Conservation (phyloP, 2,329 filamentous ascomycete species). For the Zasmidium cellare region DNA sequence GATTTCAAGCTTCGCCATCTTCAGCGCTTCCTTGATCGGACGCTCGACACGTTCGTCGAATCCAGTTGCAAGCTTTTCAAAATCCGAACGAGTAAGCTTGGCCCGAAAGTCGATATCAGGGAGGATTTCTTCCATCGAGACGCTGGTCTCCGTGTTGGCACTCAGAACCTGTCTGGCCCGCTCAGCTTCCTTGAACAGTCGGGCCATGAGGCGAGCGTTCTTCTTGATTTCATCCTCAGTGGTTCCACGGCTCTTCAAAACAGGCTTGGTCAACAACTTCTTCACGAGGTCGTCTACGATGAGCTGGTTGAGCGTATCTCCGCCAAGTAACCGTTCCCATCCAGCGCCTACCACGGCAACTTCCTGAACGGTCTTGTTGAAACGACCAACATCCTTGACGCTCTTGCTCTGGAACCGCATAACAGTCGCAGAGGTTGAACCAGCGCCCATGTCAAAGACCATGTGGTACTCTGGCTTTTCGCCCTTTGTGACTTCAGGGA, state of each 20-base stretch:
- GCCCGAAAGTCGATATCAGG: slow-evolving; percentile 93
- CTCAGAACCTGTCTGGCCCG: slow-evolving; percentile 85
- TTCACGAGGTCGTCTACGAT: slow-evolving; percentile 86
- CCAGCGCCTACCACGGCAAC: slow-evolving; percentile 83
- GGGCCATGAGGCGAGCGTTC: slow-evolving; percentile 83
- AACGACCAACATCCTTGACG: slow-evolving; percentile 88
- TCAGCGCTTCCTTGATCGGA: slow-evolving; percentile 73
- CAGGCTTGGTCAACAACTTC: slow-evolving; percentile 68
- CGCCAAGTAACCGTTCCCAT: slow-evolving; percentile 88
- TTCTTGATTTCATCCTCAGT: slow-evolving; percentile 63
- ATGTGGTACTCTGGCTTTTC: slow-evolving; percentile 88
- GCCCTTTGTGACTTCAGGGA: slow-evolving; percentile 79
- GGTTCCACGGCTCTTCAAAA: slow-evolving; percentile 64
- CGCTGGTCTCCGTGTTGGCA: slow-evolving; percentile 79
- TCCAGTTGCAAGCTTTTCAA: slow-evolving; percentile 73
- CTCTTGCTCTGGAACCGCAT: slow-evolving; percentile 84
- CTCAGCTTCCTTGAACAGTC: slow-evolving; percentile 91
- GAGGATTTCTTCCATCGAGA: slow-evolving; percentile 84
- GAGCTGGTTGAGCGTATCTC: slow-evolving; percentile 82
- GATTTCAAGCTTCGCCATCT: slow-evolving; percentile 69
- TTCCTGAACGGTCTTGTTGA: slow-evolving; percentile 96
- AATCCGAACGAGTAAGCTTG: slow-evolving; percentile 76
- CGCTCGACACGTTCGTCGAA: slow-evolving; percentile 67
- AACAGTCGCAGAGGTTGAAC: slow-evolving; percentile 86
- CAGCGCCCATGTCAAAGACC: slow-evolving; percentile 97